phyloP scores from a whole-genome alignment of 495 filamentous ascomycete genomes.

The Aspergillus sclerotioniger region DNA sequence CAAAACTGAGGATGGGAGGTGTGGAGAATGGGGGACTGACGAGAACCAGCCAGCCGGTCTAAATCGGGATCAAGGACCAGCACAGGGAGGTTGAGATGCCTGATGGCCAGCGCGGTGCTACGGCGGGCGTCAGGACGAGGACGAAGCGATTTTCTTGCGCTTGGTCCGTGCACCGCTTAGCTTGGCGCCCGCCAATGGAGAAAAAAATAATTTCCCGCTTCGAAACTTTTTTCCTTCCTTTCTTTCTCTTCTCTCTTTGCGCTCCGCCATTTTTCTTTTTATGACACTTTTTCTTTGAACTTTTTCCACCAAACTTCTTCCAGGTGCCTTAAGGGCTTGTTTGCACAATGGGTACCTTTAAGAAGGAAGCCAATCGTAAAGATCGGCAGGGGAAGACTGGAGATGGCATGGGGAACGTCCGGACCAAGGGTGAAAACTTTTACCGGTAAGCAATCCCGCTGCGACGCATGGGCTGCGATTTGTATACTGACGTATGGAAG shows the following conservation, averaged over 20 bases:
- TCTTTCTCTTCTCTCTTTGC: conserved; percentile 35
- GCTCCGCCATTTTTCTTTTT: conserved; percentile 37
- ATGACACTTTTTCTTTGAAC: conserved; percentile 30
- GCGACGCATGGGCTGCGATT: background rate
- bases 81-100: conserved; percentile 4
- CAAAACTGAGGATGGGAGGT: background rate
- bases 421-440: conserved; percentile 93
- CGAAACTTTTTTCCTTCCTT: conserved; percentile 33
- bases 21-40: background rate
- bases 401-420: conserved; percentile 88
- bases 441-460: conserved; percentile 56
- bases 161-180: conserved; percentile 41
- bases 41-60: background rate
- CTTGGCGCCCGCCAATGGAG: conserved; percentile 34
- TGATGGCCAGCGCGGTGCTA: conserved; percentile 18
- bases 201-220: conserved; percentile 32
- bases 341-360: conserved; percentile 81
- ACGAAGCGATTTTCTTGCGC: conserved; percentile 44
- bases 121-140: conserved; percentile 28
- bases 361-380: conserved; percentile 86
- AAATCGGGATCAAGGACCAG: conserved; percentile 12
- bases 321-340: conserved; percentile 21
- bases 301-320: conserved; percentile 26
- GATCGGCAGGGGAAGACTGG: conserved; percentile 75
- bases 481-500: conserved; percentile 34